Conservation (phyloP, 495 filamentous ascomycete species). For the Tuber indicum region DNA sequence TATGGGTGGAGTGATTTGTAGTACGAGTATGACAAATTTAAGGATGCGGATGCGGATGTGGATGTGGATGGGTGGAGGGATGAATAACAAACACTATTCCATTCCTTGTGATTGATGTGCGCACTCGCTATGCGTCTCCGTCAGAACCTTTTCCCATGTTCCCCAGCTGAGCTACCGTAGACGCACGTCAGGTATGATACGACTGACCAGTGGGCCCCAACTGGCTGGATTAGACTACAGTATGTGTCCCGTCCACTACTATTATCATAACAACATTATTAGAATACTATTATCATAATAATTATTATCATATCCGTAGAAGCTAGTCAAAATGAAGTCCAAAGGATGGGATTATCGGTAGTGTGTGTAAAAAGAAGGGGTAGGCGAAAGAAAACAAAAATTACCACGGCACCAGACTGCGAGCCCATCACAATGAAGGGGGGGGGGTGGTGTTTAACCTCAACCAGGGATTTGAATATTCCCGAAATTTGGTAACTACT, state of each 20-base stretch:
- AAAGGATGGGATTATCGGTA: not conserved
- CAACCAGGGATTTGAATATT: not conserved
- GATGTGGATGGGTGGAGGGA: slow-evolving; percentile 5
- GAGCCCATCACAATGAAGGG: not conserved
- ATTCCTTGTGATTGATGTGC: not conserved
- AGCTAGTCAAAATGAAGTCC: not conserved
- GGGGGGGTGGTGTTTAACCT: not conserved
- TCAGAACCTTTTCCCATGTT: slow-evolving; percentile 31
- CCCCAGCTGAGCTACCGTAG: slow-evolving; percentile 13
- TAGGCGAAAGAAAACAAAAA: not conserved
- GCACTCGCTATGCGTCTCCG: slow-evolving; percentile 29
- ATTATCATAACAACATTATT: not conserved
- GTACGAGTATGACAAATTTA: slow-evolving; percentile 33
- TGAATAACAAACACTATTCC: slow-evolving; percentile 8
- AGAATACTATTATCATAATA: not conserved
- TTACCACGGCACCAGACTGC: not conserved
- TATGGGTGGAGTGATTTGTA: slow-evolving; percentile 23
- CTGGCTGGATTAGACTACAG: not conserved
- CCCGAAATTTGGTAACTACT: not conserved
- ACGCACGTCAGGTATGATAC: slow-evolving; percentile 22
- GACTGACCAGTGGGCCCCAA: slow-evolving; percentile 23
- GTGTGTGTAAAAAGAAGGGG: not conserved
- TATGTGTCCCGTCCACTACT: not conserved
- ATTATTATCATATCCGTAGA: not conserved
- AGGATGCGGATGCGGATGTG: slow-evolving; percentile 30